These are phyloP conservation scores for Trichoderma gamsii DNA, from an alignment of 495 filamentous ascomycete species.

Conservation along the genomic window DNA sequence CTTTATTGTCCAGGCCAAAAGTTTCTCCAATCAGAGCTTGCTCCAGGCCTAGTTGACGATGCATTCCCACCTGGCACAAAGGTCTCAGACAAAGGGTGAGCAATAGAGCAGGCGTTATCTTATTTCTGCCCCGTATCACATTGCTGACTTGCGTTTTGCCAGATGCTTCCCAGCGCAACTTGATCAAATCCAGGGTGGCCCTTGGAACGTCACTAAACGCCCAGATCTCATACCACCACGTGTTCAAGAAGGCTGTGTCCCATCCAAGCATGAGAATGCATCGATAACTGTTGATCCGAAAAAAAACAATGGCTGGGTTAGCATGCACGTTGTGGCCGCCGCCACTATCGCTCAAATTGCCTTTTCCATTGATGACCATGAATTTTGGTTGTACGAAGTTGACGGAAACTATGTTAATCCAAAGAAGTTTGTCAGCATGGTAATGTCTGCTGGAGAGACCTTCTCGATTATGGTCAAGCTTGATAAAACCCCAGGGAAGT, in stretches of 20 bases:
- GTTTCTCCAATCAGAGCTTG: neutral
- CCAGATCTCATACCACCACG: neutral
- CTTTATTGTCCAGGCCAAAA: neutral
- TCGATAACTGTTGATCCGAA: neutral
- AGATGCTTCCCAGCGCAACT: neutral
- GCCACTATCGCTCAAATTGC: conserved; percentile 1
- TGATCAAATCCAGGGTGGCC: neutral
- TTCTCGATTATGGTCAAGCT: neutral
- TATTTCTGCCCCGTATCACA: neutral
- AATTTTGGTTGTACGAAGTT: neutral
- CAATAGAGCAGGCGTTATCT: neutral
- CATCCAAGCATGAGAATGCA: neutral
- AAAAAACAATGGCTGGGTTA: conserved; percentile 1
- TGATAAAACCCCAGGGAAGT: neutral
- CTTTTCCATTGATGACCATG: neutral
- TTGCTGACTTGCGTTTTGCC: neutral
- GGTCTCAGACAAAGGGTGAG: conserved; percentile 5
- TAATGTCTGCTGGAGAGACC: neutral
- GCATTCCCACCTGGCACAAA: neutral
- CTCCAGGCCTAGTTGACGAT: neutral
- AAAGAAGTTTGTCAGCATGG: neutral
- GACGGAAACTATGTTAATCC: neutral
- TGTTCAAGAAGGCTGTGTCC: neutral
- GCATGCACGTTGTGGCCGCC: neutral
- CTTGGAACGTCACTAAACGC: neutral